phyloP scores from a whole-genome alignment of 2,329 filamentous ascomycete genomes.

The Xylaria sp. region DNA sequence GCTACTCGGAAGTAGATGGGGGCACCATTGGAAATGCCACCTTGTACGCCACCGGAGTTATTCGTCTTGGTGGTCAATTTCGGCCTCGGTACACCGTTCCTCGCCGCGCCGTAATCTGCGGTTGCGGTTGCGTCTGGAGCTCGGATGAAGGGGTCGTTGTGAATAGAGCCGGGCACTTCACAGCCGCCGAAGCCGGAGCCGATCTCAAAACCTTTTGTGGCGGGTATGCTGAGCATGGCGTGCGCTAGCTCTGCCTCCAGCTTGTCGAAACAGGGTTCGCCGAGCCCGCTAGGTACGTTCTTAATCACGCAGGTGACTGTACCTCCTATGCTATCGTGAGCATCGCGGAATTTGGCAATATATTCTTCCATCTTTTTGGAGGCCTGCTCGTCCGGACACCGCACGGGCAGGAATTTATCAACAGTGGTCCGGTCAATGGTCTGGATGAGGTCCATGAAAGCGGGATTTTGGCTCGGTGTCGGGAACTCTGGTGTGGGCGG shows the following conservation, averaged over 20 bases:
- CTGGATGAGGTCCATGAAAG: conserved; percentile 71
- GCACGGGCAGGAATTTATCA: conserved; percentile 81
- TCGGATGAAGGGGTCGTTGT: conserved; percentile 89
- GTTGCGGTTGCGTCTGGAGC: conserved; percentile 52
- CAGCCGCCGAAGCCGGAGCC: conserved; percentile 92
- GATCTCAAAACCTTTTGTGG: conserved; percentile 95
- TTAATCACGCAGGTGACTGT: conserved; percentile 94
- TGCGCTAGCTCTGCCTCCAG: conserved; percentile 91
- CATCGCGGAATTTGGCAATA: conserved; percentile 82
- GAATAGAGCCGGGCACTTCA: conserved; percentile 85
- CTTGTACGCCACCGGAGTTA: conserved; percentile 94
- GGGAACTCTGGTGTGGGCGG: conserved; percentile 30
- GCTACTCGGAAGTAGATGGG: conserved; percentile 94
- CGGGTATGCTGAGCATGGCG: conserved; percentile 94
- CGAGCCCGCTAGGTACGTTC: conserved; percentile 84
- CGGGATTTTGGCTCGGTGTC: conserved; percentile 31
- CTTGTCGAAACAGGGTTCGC: conserved; percentile 96
- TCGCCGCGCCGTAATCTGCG: conserved; percentile 4
- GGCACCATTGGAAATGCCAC: conserved; percentile 93
- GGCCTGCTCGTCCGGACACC: conserved; percentile 77
- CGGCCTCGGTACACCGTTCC: conserved; percentile 62
- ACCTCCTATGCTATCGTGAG: conserved; percentile 89
- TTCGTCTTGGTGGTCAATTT: conserved; percentile 89
- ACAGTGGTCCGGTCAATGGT: conserved; percentile 79
- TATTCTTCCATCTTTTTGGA: conserved; percentile 78